Evolutionary conservation across 2,329 filamentous ascomycete genomes (phyloP).

Genomic region (Monosporascus sp.): DNA sequence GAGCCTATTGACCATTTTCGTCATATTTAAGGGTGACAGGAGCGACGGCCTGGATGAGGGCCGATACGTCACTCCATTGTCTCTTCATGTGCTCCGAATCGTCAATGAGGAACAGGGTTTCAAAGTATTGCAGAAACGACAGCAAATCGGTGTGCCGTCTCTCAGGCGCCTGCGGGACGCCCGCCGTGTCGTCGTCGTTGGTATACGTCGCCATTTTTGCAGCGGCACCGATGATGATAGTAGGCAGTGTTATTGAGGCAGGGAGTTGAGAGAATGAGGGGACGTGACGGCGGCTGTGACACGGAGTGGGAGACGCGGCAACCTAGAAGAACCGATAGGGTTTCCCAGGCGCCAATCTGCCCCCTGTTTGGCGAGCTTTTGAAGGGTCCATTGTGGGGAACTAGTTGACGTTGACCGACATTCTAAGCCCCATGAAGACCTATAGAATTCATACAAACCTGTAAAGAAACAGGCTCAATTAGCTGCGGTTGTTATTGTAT

Average conservation of each 20-base stretch:
- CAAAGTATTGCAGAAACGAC: slow-evolving; percentile 16
- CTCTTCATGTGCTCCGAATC: slow-evolving; percentile 18
- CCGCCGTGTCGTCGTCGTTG: slow-evolving; percentile 17
- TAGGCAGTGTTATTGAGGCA: neutral
- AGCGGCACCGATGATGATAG: neutral
- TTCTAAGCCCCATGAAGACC: neutral
- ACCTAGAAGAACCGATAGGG: neutral
- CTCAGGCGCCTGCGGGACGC: slow-evolving; percentile 13
- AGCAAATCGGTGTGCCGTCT: slow-evolving; percentile 14
- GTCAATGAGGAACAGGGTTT: slow-evolving; percentile 17
- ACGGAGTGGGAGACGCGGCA: neutral
- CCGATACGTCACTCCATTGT: slow-evolving; percentile 17
- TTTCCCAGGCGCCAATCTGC: slow-evolving; percentile 2
- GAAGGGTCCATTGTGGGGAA: slow-evolving; percentile 7
- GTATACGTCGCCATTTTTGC: slow-evolving; percentile 10
- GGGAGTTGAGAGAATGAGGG: neutral
- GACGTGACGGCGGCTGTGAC: neutral
- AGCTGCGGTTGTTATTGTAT: too few species aligned
- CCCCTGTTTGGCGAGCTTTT: slow-evolving; percentile 5
- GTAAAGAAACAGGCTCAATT: too few species aligned
- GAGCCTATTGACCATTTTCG: slow-evolving; percentile 8
- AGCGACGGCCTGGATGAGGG: slow-evolving; percentile 16
- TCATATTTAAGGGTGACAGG: slow-evolving; percentile 17
- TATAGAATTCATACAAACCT: too few species aligned
- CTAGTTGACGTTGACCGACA: slow-evolving; percentile 10